A percentile compares a stretch with the other conserved stretches of the same genome.
Evolutionary conservation across 2,329 filamentous ascomycete species (phyloP).

Genomic region (Curvularia sp.): DNA sequence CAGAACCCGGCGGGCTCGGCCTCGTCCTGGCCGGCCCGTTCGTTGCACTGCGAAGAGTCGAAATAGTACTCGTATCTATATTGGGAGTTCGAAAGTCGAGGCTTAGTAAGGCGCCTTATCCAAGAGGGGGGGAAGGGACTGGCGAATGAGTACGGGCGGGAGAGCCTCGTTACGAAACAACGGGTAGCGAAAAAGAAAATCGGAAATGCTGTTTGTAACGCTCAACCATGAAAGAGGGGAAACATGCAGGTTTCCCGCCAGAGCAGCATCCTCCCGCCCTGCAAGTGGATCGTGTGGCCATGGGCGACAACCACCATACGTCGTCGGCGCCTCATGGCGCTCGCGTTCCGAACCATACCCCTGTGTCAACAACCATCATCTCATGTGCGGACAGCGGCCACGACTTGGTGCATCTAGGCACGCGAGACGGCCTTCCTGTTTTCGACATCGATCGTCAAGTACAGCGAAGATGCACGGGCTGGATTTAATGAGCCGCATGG

Average conservation of each 20-base stretch:
- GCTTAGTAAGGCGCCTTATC: conserved; percentile 23
- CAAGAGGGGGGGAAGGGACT: conserved; percentile 4
- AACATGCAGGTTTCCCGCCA: conserved; percentile 17
- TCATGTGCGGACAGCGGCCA: conserved; percentile 19
- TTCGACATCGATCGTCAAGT: conserved; percentile 12
- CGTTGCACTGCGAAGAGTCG: conserved; percentile 1
- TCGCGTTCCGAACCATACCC: conserved; percentile 1
- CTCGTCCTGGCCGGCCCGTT: background rate
- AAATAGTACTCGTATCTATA: conserved; percentile 27
- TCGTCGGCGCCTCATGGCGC: conserved; percentile 26
- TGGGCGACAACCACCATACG: conserved; percentile 7
- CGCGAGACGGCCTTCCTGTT: conserved; percentile 6
- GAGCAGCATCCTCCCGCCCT: conserved; percentile 23
- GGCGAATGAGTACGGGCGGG: conserved; percentile 17
- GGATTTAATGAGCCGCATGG: conserved; percentile 8
- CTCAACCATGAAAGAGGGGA: conserved; percentile 20
- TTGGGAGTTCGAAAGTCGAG: conserved; percentile 26
- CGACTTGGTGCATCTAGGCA: conserved; percentile 21
- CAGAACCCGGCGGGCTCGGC: background rate
- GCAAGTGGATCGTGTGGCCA: conserved; percentile 13
- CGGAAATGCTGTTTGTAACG: conserved; percentile 26
- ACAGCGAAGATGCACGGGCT: conserved; percentile 10
- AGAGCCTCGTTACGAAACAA: conserved; percentile 26
- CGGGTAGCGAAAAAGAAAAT: conserved; percentile 23
- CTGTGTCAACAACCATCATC: conserved; percentile 7